Conservation (phyloP, 1,284 basidiomycete genomes). For the Pseudozyma sp. region DNA sequence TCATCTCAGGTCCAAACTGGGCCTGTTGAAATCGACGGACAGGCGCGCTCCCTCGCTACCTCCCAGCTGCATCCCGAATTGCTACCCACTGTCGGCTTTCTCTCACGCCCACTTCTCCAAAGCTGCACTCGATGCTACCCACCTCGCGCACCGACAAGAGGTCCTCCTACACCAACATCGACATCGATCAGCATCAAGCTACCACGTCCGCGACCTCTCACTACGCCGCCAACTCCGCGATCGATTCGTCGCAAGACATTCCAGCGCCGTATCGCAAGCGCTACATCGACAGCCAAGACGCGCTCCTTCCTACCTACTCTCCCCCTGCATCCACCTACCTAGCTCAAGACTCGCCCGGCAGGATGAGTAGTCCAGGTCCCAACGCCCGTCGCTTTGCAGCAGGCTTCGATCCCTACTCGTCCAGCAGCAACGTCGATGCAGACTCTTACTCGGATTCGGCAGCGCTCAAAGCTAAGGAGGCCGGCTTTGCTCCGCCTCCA, state of each 20-base stretch:
- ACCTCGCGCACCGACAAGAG: conserved; percentile 43
- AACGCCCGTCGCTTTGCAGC: conserved; percentile 42
- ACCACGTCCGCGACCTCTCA: conserved; percentile 10
- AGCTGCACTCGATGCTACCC: conserved; percentile 40
- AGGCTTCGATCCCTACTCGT: conserved; percentile 45
- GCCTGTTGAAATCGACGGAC: too few species aligned
- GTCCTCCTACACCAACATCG: conserved; percentile 33
- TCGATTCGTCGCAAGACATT: conserved; percentile 20
- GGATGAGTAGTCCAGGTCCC: conserved; percentile 28
- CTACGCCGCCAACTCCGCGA: conserved; percentile 11
- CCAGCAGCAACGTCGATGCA: conserved; percentile 5
- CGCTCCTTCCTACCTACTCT: conserved; percentile 44
- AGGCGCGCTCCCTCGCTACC: too few species aligned
- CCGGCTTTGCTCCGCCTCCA: conserved; percentile 28
- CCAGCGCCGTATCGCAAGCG: conserved; percentile 47
- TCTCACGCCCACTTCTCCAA: conserved; percentile 4
- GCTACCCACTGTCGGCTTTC: not conserved
- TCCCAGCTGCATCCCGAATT: not conserved
- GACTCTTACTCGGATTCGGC: conserved; percentile 27
- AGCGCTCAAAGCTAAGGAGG: conserved; percentile 41
- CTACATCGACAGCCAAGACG: conserved; percentile 41
- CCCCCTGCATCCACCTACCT: conserved; percentile 20
- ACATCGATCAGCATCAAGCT: conserved; percentile 14
- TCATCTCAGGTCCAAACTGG: not conserved
- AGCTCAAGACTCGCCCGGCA: conserved; percentile 29